phyloP scores from a whole-genome alignment of 208 protist species.

The Naegleria lovaniensis region DNA sequence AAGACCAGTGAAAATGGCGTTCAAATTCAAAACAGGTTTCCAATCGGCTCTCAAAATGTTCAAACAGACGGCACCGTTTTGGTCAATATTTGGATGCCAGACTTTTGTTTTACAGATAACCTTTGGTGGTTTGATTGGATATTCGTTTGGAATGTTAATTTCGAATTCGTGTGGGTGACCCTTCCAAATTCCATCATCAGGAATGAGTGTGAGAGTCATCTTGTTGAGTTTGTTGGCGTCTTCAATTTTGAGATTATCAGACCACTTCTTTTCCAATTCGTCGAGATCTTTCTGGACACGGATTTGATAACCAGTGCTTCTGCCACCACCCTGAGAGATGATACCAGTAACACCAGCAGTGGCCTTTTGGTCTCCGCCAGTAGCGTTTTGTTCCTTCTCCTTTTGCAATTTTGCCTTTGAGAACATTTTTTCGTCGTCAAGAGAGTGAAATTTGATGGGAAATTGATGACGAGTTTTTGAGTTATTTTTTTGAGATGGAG shows the following conservation, averaged over 20 bases:
- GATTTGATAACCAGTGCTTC: slow-evolving; percentile 17
- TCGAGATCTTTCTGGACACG: slow-evolving; percentile 17
- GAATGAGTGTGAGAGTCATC: neutral
- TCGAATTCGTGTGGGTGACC: slow-evolving; percentile 11
- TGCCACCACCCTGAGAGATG: neutral
- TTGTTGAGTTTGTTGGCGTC: neutral
- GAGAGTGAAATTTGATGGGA: neutral
- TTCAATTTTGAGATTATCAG: neutral
- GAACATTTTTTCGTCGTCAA: neutral
- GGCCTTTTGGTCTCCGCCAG: neutral
- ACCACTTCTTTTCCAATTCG: slow-evolving; percentile 11
- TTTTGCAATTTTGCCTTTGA: neutral
- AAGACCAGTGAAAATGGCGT: slow-evolving; percentile 37
- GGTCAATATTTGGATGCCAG: slow-evolving; percentile 44
- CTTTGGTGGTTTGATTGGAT: slow-evolving; percentile 27
- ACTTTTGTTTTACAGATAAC: slow-evolving; percentile 25
- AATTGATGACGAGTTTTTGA: too few relatives aligned
- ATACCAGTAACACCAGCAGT: slow-evolving; percentile 5
- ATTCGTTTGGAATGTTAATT: neutral
- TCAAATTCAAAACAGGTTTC: slow-evolving; percentile 41
- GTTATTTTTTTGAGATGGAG: too few relatives aligned
- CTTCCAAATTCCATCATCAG: slow-evolving; percentile 30
- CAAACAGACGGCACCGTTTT: slow-evolving; percentile 39
- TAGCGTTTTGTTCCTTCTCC: neutral
- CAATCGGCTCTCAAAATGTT: slow-evolving; percentile 43